Percentiles rank a stretch among this genome's conserved stretches.
These are phyloP conservation scores for Trypethelium eluteriae DNA, from an alignment of 495 filamentous ascomycete species.

Conservation along the genomic window DNA sequence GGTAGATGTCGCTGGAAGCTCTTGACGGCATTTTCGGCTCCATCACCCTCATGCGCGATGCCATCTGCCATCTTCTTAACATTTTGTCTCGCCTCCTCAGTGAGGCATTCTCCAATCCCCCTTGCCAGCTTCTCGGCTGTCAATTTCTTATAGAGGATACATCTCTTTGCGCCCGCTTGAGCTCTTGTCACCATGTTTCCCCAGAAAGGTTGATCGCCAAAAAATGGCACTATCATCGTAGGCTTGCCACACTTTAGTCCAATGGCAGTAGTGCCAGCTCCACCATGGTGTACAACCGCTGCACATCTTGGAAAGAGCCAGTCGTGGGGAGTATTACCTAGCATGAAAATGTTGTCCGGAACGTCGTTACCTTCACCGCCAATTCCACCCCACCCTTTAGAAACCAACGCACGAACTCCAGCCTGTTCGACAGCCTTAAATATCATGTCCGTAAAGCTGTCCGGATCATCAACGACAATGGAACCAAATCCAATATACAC, in stretches of 20 bases:
- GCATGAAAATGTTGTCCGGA: constrained; percentile 35
- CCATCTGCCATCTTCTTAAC: constrained; percentile 52
- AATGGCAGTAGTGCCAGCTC: constrained; percentile 36
- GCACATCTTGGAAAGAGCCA: constrained; percentile 35
- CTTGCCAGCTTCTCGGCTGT: constrained; percentile 56
- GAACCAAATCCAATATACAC: constrained; percentile 38
- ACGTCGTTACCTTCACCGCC: constrained; percentile 24
- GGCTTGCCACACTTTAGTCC: constrained; percentile 35
- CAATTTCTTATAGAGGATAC: constrained; percentile 66
- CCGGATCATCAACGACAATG: constrained; percentile 38
- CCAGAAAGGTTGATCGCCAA: constrained; percentile 67
- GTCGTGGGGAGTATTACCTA: constrained; percentile 38
- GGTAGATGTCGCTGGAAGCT: constrained; percentile 61
- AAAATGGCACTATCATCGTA: constrained; percentile 39
- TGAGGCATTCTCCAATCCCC: constrained; percentile 61
- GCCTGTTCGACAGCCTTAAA: constrained; percentile 32
- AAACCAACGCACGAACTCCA: constrained; percentile 35
- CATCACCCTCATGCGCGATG: constrained; percentile 64
- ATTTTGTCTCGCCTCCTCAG: constrained; percentile 47
- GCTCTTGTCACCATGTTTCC: constrained; percentile 60
- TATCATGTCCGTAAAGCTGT: constrained; percentile 35
- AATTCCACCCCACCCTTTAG: constrained; percentile 38
- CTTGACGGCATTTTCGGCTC: constrained; percentile 62
- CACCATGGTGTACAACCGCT: constrained; percentile 38
- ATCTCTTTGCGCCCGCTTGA: constrained; percentile 55